Percentiles rank a stretch among this genome's conserved stretches.
These are phyloP conservation scores for Colletotrichum salicis DNA, from an alignment of 2,329 filamentous ascomycete genomes.

Conservation along the genomic window DNA sequence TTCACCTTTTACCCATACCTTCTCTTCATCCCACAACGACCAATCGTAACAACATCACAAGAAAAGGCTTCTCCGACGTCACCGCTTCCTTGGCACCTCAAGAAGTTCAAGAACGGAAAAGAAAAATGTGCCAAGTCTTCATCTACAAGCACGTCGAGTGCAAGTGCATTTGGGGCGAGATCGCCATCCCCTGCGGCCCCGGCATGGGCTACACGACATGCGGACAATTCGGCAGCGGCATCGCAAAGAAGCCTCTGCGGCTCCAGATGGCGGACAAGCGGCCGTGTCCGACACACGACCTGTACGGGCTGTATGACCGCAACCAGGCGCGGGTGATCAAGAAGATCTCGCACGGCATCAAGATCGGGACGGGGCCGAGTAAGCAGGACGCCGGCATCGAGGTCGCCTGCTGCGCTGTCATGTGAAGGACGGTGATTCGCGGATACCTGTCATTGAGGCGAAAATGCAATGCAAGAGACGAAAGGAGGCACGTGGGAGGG, in stretches of 20 bases:
- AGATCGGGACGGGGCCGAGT: conserved; percentile 59
- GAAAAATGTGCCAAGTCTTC: conserved; percentile 59
- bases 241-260: conserved; percentile 48
- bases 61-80: background rate
- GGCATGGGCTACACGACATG: conserved; percentile 63
- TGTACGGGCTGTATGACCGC: conserved; percentile 56
- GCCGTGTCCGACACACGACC: conserved; percentile 55
- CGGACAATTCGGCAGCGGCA: conserved; percentile 45
- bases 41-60: background rate
- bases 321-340: conserved; percentile 60
- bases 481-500: background rate
- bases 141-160: conserved; percentile 61
- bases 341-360: conserved; percentile 54
- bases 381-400: conserved; percentile 51
- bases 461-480: background rate
- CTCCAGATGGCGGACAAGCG: conserved; percentile 49
- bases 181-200: conserved; percentile 58
- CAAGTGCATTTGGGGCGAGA: conserved; percentile 63
- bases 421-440: conserved; percentile 43
- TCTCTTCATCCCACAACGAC: background rate
- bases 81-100: background rate
- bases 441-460: too few species aligned
- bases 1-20: background rate
- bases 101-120: background rate
- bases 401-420: conserved; percentile 46